Evolutionary conservation across 345 rosid species (phyloP).

Genomic region (Eucalyptus fibrosa): DNA sequence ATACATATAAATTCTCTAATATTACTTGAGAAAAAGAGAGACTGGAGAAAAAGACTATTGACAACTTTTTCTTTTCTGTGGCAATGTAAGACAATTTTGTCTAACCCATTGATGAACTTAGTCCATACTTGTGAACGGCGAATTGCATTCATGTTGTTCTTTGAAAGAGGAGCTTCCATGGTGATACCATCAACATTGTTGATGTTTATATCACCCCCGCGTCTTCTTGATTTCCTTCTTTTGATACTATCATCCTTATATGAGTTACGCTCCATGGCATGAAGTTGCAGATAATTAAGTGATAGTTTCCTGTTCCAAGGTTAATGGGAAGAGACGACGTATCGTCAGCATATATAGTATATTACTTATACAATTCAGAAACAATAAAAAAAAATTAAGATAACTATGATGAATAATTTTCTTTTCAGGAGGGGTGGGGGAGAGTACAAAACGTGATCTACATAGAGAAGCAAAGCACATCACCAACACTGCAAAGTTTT

Average conservation of each 20-base stretch:
- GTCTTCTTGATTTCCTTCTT: conserved; percentile 59
- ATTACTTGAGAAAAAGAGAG: not conserved
- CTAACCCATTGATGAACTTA: not conserved
- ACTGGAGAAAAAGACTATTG: not conserved
- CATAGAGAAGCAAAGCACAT: not conserved
- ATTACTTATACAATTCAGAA: not conserved
- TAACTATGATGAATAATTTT: not conserved
- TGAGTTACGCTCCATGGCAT: conserved; percentile 40
- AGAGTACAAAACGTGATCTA: not conserved
- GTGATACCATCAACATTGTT: conserved; percentile 14
- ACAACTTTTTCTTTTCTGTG: not conserved
- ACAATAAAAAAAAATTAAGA: not conserved
- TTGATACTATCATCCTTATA: conserved; percentile 43
- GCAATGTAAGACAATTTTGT: not conserved
- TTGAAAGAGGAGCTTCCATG: conserved; percentile 52
- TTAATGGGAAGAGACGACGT: not conserved
- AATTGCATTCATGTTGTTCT: conserved; percentile 63
- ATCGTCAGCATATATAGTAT: not conserved
- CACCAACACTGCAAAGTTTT: not conserved
- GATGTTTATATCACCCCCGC: conserved; percentile 20
- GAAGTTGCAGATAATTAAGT: conserved; percentile 58
- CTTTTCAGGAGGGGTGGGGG: not conserved
- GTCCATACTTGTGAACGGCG: conserved; percentile 67
- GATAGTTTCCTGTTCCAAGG: conserved; percentile 66
- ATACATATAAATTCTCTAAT: not conserved